These are phyloP conservation scores for Uronychia binucleata DNA, from an alignment of 73 alveolate species.

Conservation along the genomic window DNA sequence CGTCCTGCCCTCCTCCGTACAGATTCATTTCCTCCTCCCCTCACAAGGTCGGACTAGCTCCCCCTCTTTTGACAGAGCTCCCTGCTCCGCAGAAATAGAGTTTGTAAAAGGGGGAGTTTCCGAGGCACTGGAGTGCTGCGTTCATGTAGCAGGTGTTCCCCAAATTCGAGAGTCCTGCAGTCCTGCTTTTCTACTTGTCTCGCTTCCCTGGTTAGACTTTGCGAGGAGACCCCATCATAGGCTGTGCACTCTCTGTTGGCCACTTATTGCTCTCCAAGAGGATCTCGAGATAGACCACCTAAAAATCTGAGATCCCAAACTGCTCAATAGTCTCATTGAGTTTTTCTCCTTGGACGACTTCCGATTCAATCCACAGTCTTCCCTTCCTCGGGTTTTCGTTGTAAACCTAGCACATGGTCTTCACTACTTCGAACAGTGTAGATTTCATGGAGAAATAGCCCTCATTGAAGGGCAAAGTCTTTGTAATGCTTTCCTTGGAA, in stretches of 20 bases:
- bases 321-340: too few relatives aligned
- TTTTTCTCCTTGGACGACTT: too few relatives aligned
- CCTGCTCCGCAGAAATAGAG: slow-evolving; percentile 8
- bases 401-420: slow-evolving; percentile 4
- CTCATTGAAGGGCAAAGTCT: slow-evolving; percentile 35
- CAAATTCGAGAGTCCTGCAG: slow-evolving; percentile 38
- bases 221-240: neutral
- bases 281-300: too few relatives aligned
- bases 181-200: neutral
- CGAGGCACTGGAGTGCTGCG: slow-evolving; percentile 43
- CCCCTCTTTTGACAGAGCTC: too few relatives aligned
- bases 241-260: neutral
- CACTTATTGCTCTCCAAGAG: slow-evolving; percentile 35
- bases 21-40: too few relatives aligned
- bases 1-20: too few relatives aligned
- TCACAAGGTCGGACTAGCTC: too few relatives aligned
- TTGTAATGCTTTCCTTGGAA: slow-evolving; percentile 10
- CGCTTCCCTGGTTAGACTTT: neutral
- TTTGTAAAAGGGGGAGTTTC: slow-evolving; percentile 30
- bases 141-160: slow-evolving; percentile 59
- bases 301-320: too few relatives aligned
- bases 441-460: slow-evolving; percentile 22
- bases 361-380: slow-evolving; percentile 42
- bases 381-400: slow-evolving; percentile 39
- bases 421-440: slow-evolving; percentile 27